Conservation (phyloP, 1,139 yeast species). For the Taphrina pruni region DNA sequence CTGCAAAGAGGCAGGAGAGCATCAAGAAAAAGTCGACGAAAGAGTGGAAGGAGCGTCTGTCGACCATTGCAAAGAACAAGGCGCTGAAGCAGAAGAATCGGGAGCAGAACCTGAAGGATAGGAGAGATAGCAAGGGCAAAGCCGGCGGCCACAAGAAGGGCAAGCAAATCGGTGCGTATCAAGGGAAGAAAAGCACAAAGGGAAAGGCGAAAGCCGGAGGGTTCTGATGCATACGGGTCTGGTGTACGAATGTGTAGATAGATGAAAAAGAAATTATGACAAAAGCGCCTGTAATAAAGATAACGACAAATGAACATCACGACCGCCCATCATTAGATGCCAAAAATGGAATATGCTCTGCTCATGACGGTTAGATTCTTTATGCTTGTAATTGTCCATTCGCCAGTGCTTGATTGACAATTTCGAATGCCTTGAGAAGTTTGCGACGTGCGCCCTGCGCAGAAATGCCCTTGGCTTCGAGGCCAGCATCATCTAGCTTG, state of each 20-base stretch:
- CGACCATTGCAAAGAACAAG: conserved; percentile 74
- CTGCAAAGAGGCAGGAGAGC: conserved; percentile 80
- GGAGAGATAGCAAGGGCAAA: conserved; percentile 39
- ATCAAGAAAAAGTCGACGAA: conserved; percentile 78
- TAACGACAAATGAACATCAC: neutral
- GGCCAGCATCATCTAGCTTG: conserved; percentile 67
- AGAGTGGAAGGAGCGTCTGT: conserved; percentile 83
- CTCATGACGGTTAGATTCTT: neutral
- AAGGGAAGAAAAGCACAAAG: conserved; percentile 29
- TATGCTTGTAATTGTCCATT: conserved; percentile 46
- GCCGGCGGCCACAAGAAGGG: conserved; percentile 35
- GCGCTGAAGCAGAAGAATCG: conserved; percentile 81
- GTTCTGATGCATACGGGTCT: conserved; percentile 2
- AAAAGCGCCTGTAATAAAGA: conserved; percentile 1
- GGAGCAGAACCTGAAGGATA: conserved; percentile 77
- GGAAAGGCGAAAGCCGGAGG: conserved; percentile 33
- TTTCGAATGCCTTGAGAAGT: conserved; percentile 85
- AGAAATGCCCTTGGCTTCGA: conserved; percentile 80
- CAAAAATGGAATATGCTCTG: neutral
- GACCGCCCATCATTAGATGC: conserved; percentile 4
- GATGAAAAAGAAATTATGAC: neutral
- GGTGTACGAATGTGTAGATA: conserved; percentile 3
- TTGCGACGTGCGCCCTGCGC: conserved; percentile 96
- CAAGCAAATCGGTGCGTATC: conserved; percentile 35
- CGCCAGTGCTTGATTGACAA: conserved; percentile 62